Conservation (phyloP, 1,139 yeast species). For the Zygoascus sp. region DNA sequence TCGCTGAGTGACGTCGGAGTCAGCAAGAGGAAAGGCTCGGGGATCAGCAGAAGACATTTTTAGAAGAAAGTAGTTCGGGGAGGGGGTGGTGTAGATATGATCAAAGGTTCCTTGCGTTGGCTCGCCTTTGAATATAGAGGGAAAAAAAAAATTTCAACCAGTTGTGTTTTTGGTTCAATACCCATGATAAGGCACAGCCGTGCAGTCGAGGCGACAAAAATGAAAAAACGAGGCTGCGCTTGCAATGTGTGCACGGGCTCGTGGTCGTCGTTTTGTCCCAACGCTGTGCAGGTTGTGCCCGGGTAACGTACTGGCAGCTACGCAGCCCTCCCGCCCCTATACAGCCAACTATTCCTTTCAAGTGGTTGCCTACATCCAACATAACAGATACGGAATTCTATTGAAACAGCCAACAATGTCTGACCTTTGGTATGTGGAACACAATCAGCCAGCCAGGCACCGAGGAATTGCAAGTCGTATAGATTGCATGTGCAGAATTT, state of each 20-base stretch:
- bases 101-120: slow-evolving; percentile 29
- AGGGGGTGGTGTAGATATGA: background rate
- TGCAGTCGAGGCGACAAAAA: no score
- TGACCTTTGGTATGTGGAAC: slow-evolving; percentile 36
- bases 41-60: slow-evolving; percentile 38
- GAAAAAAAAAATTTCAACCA: background rate
- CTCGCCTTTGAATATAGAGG: slow-evolving; percentile 21
- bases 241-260: no score
- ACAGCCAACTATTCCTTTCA: slow-evolving; percentile 8
- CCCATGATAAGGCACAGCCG: background rate
- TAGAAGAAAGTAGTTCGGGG: no score
- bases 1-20: slow-evolving; percentile 91
- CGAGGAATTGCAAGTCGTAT: background rate
- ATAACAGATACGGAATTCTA: slow-evolving; percentile 1
- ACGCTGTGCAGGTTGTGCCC: background rate
- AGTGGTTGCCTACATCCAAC: slow-evolving; percentile 4
- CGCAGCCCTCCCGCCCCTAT: slow-evolving; percentile 5
- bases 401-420: slow-evolving; percentile 25
- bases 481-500: background rate
- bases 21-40: slow-evolving; percentile 96
- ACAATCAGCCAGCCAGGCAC: background rate
- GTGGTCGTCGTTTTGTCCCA: slow-evolving; percentile 1
- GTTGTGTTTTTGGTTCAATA: background rate
- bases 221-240: no score
- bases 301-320: slow-evolving; percentile 7